A percentile compares a stretch with the other conserved stretches of the same genome.
phyloP scores from a whole-genome alignment of 805 yeast genomes.

The Spathaspora girioi region DNA sequence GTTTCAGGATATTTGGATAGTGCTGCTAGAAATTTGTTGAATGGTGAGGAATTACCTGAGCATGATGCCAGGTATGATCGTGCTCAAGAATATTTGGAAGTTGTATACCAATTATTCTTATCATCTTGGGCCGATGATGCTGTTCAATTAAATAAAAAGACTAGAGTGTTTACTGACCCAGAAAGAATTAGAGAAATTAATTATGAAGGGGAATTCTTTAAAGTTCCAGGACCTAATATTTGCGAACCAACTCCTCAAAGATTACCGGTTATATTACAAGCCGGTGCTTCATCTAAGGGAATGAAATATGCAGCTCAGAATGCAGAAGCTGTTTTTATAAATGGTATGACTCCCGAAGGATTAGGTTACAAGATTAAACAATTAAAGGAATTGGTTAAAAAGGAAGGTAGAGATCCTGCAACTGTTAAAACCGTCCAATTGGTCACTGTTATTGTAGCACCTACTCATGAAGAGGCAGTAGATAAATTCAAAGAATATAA shows the following conservation, averaged over 20 bases:
- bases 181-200: constrained; percentile 37
- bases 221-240: constrained; percentile 43
- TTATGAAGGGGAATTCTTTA: constrained; percentile 38
- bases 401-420: constrained; percentile 30
- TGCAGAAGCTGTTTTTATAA: constrained; percentile 42
- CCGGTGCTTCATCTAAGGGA: constrained; percentile 43
- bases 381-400: constrained; percentile 29
- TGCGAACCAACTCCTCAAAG: constrained; percentile 39
- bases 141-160: constrained; percentile 20
- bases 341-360: constrained; percentile 27
- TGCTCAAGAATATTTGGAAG: constrained; percentile 41
- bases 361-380: constrained; percentile 25
- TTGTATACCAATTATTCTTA: constrained; percentile 35
- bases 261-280: constrained; percentile 42
- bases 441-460: constrained; percentile 34
- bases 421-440: constrained; percentile 35
- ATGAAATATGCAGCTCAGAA: constrained; percentile 39
- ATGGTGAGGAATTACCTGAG: constrained; percentile 32
- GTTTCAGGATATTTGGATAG: constrained; percentile 42
- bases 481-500: constrained; percentile 31
- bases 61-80: constrained; percentile 40
- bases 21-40: constrained; percentile 36
- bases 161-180: constrained; percentile 36
- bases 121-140: constrained; percentile 46
- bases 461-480: constrained; percentile 41